phyloP scores from a whole-genome alignment of 2,329 filamentous ascomycete genomes.

The Microcera coccophila region DNA sequence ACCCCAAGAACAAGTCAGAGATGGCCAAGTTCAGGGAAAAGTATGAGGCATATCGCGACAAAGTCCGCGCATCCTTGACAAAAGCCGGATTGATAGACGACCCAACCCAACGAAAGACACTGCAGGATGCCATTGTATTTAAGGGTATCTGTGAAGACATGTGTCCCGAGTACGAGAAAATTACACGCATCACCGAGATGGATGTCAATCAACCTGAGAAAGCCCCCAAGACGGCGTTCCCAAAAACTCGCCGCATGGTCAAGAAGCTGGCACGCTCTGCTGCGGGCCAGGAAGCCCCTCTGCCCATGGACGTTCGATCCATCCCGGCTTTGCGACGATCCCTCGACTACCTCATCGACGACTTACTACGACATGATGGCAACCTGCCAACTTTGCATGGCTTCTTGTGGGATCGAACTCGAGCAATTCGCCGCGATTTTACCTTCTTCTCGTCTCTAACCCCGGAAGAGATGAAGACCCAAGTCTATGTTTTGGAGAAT shows the following conservation, averaged over 20 bases:
- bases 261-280: slow-evolving; percentile 66
- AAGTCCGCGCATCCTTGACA: slow-evolving; percentile 55
- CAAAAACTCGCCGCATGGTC: slow-evolving; percentile 55
- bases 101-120: slow-evolving; percentile 57
- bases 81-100: slow-evolving; percentile 61
- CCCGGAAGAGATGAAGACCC: slow-evolving; percentile 52
- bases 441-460: slow-evolving; percentile 62
- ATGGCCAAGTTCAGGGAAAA: slow-evolving; percentile 54
- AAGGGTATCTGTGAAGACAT: slow-evolving; percentile 66
- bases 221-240: slow-evolving; percentile 40
- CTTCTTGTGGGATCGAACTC: slow-evolving; percentile 65
- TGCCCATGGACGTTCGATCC: slow-evolving; percentile 65
- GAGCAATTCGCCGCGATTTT: slow-evolving; percentile 65
- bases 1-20: slow-evolving; percentile 46
- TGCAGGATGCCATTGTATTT: slow-evolving; percentile 63
- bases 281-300: slow-evolving; percentile 62
- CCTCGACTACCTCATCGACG: slow-evolving; percentile 60
- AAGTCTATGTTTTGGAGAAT: slow-evolving; percentile 62
- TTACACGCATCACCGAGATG: slow-evolving; percentile 58
- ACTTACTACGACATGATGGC: slow-evolving; percentile 52
- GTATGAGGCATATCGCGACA: slow-evolving; percentile 55
- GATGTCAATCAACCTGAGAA: slow-evolving; percentile 57
- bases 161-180: slow-evolving; percentile 65
- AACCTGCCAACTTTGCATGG: slow-evolving; percentile 55
- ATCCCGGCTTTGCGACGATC: slow-evolving; percentile 55